Evolutionary conservation across 1,284 basidiomycete genomes (phyloP), one percentile per base, ranked within the genome.

Genomic region (Irpex sp.): DNA sequence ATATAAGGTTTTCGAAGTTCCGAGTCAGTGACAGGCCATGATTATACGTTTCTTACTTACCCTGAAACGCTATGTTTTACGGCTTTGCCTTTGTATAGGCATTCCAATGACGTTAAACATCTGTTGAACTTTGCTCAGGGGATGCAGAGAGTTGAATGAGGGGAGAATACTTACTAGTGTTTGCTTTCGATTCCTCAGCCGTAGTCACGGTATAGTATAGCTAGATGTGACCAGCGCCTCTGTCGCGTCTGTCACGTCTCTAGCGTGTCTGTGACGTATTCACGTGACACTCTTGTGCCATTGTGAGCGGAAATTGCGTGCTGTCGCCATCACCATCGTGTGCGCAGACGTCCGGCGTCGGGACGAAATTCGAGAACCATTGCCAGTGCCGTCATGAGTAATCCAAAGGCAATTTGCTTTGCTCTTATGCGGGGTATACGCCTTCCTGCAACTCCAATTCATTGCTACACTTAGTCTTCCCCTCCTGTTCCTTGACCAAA

Each of bases 401-500:
- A 56, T 31, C 19, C 17, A 31, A 31, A 31, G 3, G 3, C 31
- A 31, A 31, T 31, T 31, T 31, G 34, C 9, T 31, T 40, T 31
- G 26, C 19, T 47, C 19, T 40, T 19, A 31, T 38, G 15, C 9
- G 40, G 9, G 40, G 15, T 44, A 44, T 3, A 40, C 7, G 38
- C 15, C 38, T 40, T 40, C 38, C 15, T 40, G 15, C 2, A 44
- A 13, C 5, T 31, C 31, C 31, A 31, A 31, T 31, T 31, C 5
- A 31, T 31, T 5, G 15, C 40, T 11, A 44, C 40, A 44, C 40
- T 40, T 57, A n/a, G n/a, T n/a, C n/a, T n/a, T 26, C 11, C 48
- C 38, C 19, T 13, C 58, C 15, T 21, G 47, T 54, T 54, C 61
- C 63, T 62, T 62, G 55, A 58, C 65, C 62, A 8, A 59, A 11